phyloP scores from a whole-genome alignment of 768 basidiomycete species.

The Trametes cubensis region DNA sequence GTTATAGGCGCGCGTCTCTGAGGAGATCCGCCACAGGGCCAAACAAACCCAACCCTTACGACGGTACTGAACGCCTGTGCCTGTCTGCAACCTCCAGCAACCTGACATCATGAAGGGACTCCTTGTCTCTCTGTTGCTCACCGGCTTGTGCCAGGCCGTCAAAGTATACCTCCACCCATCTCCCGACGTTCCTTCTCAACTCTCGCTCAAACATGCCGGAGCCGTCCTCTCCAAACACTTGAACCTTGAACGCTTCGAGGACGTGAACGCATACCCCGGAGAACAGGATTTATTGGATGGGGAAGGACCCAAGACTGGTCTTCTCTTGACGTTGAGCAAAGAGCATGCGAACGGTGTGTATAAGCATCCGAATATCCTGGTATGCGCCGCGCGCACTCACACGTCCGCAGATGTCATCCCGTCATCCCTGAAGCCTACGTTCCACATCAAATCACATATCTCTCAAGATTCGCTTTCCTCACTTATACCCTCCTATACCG shows the following conservation, averaged over 20 bases:
- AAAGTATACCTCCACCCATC: slow-evolving; percentile 63
- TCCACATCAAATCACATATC: slow-evolving; percentile 41
- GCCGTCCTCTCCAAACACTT: slow-evolving; percentile 68
- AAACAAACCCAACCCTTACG: slow-evolving; percentile 19
- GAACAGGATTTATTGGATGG: slow-evolving; percentile 54
- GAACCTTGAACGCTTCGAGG: slow-evolving; percentile 68
- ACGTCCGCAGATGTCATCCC: slow-evolving; percentile 57
- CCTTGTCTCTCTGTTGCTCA: slow-evolving; percentile 33
- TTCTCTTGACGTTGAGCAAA: slow-evolving; percentile 62
- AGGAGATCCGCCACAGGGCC: slow-evolving; percentile 12
- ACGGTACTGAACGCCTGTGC: slow-evolving; percentile 5
- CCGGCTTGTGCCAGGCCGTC: slow-evolving; percentile 50
- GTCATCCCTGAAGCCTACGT: slow-evolving; percentile 48
- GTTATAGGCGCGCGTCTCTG: background rate
- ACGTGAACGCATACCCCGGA: slow-evolving; percentile 19
- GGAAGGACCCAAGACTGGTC: slow-evolving; percentile 49
- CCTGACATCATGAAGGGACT: slow-evolving; percentile 28
- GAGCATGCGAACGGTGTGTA: slow-evolving; percentile 55
- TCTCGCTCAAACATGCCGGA: slow-evolving; percentile 58
- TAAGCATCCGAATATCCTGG: background rate
- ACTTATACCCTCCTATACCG: slow-evolving; percentile 59
- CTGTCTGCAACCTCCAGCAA: slow-evolving; percentile 6
- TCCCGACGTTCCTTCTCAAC: slow-evolving; percentile 39
- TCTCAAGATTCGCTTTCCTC: slow-evolving; percentile 48
- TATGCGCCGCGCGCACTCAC: background rate